Conservation (phyloP, 108 stramenopile species). For the Cyclotella baltica region DNA sequence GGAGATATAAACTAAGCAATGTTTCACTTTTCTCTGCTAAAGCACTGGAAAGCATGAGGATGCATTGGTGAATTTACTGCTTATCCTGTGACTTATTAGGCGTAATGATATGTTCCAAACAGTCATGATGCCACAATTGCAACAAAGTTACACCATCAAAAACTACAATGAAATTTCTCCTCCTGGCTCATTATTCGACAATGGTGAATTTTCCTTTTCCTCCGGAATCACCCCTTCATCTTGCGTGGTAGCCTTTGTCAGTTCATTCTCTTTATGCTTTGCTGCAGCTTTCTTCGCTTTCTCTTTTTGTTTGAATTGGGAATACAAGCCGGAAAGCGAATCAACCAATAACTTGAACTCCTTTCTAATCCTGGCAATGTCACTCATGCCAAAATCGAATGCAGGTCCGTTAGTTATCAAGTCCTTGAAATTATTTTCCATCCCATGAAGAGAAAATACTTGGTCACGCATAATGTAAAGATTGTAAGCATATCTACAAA, state of each 20-base stretch:
- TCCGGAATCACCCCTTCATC: constrained; percentile 4
- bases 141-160: too few species aligned
- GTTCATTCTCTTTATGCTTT: background rate
- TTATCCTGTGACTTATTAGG: too few species aligned
- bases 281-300: background rate
- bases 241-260: background rate
- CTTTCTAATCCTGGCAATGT: constrained; percentile 72
- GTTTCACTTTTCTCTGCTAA: too few species aligned
- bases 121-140: too few species aligned
- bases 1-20: too few species aligned
- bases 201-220: constrained; percentile 34
- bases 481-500: constrained; percentile 83
- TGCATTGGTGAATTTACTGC: too few species aligned
- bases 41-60: too few species aligned
- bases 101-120: too few species aligned
- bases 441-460: constrained; percentile 49
- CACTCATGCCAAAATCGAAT: constrained; percentile 68
- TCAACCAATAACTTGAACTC: constrained; percentile 69
- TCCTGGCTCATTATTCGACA: too few species aligned
- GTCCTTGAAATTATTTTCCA: constrained; percentile 29
- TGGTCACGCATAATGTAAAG: constrained; percentile 64
- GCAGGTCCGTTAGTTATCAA: constrained; percentile 56
- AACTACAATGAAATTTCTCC: too few species aligned
- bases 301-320: constrained; percentile 19
- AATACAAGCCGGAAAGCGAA: constrained; percentile 53